These are phyloP conservation scores for Cyclotella kingstonii DNA, from an alignment of 108 stramenopile genomes.

Conservation along the genomic window DNA sequence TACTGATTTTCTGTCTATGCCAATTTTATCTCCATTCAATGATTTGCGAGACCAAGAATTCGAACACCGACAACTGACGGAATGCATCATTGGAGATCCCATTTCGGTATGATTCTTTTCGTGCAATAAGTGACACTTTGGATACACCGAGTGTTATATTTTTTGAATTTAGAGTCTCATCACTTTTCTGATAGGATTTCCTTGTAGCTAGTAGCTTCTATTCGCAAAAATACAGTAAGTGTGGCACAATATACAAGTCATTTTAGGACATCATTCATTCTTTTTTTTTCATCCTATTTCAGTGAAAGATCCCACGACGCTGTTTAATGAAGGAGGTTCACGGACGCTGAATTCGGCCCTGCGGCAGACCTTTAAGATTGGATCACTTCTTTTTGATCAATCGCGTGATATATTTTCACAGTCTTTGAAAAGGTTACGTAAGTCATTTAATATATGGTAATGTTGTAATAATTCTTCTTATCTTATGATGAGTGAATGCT, in stretches of 20 bases:
- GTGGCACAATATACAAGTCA: background rate
- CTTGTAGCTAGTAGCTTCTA: background rate
- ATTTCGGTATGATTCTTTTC: constrained; percentile 26
- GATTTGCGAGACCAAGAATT: background rate
- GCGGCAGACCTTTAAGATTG: constrained; percentile 17
- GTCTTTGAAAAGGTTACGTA: constrained; percentile 22
- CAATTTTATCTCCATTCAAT: constrained; percentile 19
- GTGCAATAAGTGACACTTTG: background rate
- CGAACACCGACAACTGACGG: constrained; percentile 30
- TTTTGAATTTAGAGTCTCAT: background rate
- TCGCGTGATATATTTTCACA: constrained; percentile 28
- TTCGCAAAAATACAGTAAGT: constrained; percentile 1
- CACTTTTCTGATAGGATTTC: background rate
- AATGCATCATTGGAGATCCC: constrained; percentile 42
- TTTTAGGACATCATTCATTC: background rate
- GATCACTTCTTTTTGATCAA: constrained; percentile 32
- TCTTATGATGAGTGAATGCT: background rate
- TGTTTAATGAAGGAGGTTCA: background rate
- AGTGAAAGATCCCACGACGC: background rate
- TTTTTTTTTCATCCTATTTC: background rate
- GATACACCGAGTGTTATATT: background rate
- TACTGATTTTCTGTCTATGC: no score
- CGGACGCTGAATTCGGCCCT: constrained; percentile 25
- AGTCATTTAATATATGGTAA: background rate
- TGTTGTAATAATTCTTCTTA: background rate